Base-by-base conservation (phyloP, 2,329 filamentous ascomycete species). In the Calonectria hawksworthii region DNA sequence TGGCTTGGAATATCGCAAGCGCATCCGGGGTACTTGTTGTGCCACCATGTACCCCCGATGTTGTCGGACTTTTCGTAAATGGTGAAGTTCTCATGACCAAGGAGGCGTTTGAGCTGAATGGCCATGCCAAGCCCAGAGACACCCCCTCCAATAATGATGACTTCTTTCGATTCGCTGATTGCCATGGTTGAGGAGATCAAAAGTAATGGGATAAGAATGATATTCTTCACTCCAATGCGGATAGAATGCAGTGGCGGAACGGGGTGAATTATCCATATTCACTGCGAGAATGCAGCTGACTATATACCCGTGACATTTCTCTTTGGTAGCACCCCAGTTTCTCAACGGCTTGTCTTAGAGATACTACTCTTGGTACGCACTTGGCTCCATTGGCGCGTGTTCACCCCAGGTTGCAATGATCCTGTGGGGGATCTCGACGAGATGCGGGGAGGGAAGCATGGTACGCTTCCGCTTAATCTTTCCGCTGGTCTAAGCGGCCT, bases 61-160 rank as follows among this genome's bases (percentile, higher is more conserved):
- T 75, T 76, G 32, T 76, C 75, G n/a, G 70, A 74, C 64, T 76
- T 71, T 65, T 76, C 75, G 70, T 73, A 76, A 6, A 75, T 47
- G 38, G 70, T 72, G 30, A 77, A 76, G 50, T 76, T 73, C 14
- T 74, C 61, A 44, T 77, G 74, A 16, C 68, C 72, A 13, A 76
- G 72, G 23, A 74, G 50, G 13, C 74, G 64, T 41, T 75, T 75
- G 21, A 78, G 68, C 51, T 78, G 75, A 30, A 74, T 63, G 50
- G 74, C 76, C 74, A 78, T 75, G 23, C 72, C 76, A 13, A 78
- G 50, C n/a, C 76, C 76, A 9, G 74, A 70, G 6, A 76, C 38
- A 11, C 76, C 76, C 18, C 71, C 75, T 21, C 76, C 76, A 30
- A 76, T 73, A 36, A 78, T 76, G 59, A 71, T 64, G 68, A 65